Conservation (phyloP, 2,329 filamentous ascomycete genomes). For the Nigrospora sphaerica region DNA sequence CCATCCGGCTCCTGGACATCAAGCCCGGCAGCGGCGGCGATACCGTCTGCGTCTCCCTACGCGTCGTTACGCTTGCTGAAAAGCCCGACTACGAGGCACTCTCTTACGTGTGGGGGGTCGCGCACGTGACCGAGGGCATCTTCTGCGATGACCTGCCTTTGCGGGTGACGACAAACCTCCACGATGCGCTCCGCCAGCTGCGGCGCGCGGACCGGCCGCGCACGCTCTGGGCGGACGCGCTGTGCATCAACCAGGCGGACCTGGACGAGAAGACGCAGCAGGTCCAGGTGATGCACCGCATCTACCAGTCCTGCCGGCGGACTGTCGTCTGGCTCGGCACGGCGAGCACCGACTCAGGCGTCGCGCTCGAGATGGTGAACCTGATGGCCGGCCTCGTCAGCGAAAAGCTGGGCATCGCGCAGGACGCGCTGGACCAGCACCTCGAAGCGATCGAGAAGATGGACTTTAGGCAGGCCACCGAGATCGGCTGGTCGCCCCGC, state of each 20-base stretch:
- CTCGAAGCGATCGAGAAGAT: not conserved
- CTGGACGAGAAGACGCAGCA: slow-evolving; percentile 5
- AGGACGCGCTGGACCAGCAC: not conserved
- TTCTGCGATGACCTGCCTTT: not conserved
- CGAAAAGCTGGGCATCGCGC: not conserved
- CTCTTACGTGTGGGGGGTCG: slow-evolving; percentile 6
- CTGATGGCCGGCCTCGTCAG: not conserved
- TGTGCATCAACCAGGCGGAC: slow-evolving; percentile 6
- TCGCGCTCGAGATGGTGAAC: slow-evolving; percentile 1
- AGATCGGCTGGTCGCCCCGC: not conserved
- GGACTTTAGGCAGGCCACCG: not conserved
- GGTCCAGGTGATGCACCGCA: slow-evolving; percentile 4
- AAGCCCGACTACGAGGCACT: slow-evolving; percentile 4
- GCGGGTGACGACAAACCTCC: slow-evolving; percentile 1
- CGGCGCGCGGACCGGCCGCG: not conserved
- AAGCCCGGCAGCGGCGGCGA: not conserved
- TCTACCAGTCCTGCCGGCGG: slow-evolving; percentile 4
- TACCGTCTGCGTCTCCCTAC: not conserved
- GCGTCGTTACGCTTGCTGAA: not conserved
- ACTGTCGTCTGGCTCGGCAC: slow-evolving; percentile 1
- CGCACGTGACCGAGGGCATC: not conserved
- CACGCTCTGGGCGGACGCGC: slow-evolving; percentile 4
- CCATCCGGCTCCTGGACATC: slow-evolving; percentile 2
- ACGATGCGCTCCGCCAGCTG: slow-evolving; percentile 1
- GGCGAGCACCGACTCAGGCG: not conserved